These are phyloP conservation scores for Leccinellum luteum DNA, from an alignment of 768 basidiomycete species.

Conservation along the genomic window DNA sequence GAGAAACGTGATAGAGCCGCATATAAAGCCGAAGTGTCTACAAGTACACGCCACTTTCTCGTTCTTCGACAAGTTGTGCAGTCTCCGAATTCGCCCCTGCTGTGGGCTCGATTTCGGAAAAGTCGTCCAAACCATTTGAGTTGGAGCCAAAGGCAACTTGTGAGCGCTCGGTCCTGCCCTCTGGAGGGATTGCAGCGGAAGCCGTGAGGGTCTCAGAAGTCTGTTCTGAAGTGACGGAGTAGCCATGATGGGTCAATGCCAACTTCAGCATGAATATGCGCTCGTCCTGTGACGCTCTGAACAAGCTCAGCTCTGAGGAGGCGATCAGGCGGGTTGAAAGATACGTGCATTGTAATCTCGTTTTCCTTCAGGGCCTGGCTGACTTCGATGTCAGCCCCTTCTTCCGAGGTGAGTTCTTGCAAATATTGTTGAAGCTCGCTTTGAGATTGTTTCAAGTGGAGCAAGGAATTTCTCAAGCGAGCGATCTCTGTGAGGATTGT, in stretches of 20 bases:
- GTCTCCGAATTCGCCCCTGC: background rate
- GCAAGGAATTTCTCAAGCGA: constrained; percentile 69
- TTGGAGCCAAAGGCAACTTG: constrained; percentile 3
- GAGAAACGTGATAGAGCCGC: background rate
- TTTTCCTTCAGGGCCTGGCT: constrained; percentile 67
- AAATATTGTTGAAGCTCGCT: constrained; percentile 48
- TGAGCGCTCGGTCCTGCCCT: background rate
- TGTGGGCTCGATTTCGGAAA: background rate
- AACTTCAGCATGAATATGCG: constrained; percentile 65
- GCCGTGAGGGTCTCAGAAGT: constrained; percentile 1
- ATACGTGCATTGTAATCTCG: constrained; percentile 57
- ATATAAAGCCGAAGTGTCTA: constrained; percentile 10
- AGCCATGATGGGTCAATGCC: constrained; percentile 62
- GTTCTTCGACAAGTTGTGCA: constrained; percentile 1
- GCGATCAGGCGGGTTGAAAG: constrained; percentile 29
- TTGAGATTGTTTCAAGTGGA: constrained; percentile 63
- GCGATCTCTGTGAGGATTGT: constrained; percentile 55
- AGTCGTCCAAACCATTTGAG: constrained; percentile 17
- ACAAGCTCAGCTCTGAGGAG: constrained; percentile 13
- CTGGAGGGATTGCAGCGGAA: background rate
- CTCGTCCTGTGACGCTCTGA: constrained; percentile 77
- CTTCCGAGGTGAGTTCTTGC: constrained; percentile 31
- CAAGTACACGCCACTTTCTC: constrained; percentile 26
- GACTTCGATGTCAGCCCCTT: constrained; percentile 53
- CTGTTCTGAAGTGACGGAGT: constrained; percentile 35